phyloP scores from a whole-genome alignment of 352 stramenopile species.

The Stephanocyclus meneghinianus region DNA sequence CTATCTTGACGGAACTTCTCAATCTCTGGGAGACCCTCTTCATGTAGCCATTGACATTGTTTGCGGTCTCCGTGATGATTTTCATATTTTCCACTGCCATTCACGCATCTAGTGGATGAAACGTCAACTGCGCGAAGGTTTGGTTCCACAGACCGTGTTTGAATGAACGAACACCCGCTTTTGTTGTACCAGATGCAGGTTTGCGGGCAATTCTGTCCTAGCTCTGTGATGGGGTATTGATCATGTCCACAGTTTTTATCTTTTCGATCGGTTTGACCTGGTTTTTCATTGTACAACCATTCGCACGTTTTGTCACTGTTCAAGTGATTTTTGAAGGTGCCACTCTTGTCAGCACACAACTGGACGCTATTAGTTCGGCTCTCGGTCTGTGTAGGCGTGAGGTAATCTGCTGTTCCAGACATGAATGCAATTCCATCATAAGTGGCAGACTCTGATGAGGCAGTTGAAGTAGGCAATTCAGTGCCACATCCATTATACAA shows the following conservation, averaged over 20 bases:
- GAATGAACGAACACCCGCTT: slow-evolving; percentile 9
- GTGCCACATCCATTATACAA: slow-evolving; percentile 8
- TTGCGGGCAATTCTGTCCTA: slow-evolving; percentile 35
- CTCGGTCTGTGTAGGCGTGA: neutral
- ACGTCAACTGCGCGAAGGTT: neutral
- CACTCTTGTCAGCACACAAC: neutral
- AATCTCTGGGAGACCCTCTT: slow-evolving; percentile 1
- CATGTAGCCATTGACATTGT: slow-evolving; percentile 36
- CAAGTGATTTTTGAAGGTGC: slow-evolving; percentile 40
- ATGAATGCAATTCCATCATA: slow-evolving; percentile 4
- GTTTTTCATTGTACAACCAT: slow-evolving; percentile 50
- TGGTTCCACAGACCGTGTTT: neutral
- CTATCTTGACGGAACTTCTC: slow-evolving; percentile 24
- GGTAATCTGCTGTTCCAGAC: neutral
- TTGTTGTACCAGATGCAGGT: slow-evolving; percentile 45
- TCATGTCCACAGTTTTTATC: slow-evolving; percentile 25
- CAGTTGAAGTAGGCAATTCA: neutral
- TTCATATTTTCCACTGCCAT: slow-evolving; percentile 35
- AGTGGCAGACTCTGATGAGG: neutral
- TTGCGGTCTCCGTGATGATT: slow-evolving; percentile 23
- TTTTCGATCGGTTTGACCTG: slow-evolving; percentile 35
- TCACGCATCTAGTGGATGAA: slow-evolving; percentile 35
- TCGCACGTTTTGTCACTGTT: slow-evolving; percentile 33
- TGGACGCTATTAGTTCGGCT: neutral
- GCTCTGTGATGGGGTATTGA: slow-evolving; percentile 26